A percentile compares a stretch with the other conserved stretches of the same genome.
phyloP scores from a whole-genome alignment of 2,329 filamentous ascomycete species.

The Colletotrichum spaethianum region DNA sequence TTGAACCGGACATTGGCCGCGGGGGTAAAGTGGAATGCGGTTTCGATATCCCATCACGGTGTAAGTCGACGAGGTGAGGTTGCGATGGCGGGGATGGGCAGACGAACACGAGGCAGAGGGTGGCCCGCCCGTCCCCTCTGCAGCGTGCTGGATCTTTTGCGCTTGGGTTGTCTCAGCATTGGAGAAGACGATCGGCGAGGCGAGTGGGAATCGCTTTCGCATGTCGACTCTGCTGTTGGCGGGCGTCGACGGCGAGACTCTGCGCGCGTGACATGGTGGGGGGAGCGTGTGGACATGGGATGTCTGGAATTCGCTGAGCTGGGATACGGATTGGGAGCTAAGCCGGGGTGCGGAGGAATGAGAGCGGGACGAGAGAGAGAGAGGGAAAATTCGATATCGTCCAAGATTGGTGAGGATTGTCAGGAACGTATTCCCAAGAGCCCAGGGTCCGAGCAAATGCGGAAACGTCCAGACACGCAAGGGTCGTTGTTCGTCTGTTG shows the following conservation, averaged over 20 bases:
- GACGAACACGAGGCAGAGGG: slow-evolving; percentile 13
- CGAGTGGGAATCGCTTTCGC: slow-evolving; percentile 11
- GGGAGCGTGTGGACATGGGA: background rate
- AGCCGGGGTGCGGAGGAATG: slow-evolving; percentile 6
- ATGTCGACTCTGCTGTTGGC: background rate
- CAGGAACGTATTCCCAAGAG: background rate
- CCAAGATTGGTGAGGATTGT: background rate
- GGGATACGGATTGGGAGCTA: background rate
- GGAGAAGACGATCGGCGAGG: slow-evolving; percentile 24
- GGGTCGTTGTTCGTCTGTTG: background rate
- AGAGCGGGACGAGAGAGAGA: background rate
- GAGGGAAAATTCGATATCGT: background rate
- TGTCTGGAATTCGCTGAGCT: background rate
- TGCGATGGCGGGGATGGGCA: background rate
- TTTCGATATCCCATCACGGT: background rate
- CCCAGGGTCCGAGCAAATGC: background rate
- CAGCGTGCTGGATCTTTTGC: background rate
- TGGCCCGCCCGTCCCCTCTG: slow-evolving; percentile 6
- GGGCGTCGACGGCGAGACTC: background rate
- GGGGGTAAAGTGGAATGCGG: background rate
- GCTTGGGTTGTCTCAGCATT: slow-evolving; percentile 25
- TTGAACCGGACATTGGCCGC: background rate
- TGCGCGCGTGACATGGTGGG: slow-evolving; percentile 18
- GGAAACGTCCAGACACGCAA: background rate
- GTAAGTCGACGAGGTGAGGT: slow-evolving; percentile 1